Percentiles rank a stretch among this genome's conserved stretches.
phyloP scores from a whole-genome alignment of 1,139 yeast genomes.

The Williopsis jadinii region DNA sequence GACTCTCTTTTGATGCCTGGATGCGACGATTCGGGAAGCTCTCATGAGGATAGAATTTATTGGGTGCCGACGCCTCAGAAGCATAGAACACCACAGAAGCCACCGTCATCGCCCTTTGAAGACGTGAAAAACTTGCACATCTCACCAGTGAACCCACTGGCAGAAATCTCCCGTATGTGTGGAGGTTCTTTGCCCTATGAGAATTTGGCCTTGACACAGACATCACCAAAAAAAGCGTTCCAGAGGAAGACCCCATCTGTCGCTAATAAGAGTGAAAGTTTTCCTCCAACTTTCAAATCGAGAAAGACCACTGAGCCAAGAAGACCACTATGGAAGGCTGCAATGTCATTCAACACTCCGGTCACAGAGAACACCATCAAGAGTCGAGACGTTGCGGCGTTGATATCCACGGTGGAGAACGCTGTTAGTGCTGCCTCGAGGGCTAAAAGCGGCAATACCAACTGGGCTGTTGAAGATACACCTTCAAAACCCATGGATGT shows the following conservation, averaged over 20 bases:
- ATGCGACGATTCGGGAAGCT: too few relatives aligned
- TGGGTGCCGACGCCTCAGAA: conserved; percentile 22
- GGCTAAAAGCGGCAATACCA: background rate
- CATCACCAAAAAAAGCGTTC: conserved; percentile 13
- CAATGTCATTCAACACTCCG: conserved; percentile 5
- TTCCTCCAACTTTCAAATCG: conserved; percentile 5
- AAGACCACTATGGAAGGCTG: background rate
- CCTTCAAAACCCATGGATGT: conserved; percentile 6
- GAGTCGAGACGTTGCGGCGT: conserved; percentile 14
- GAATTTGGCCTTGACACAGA: conserved; percentile 13
- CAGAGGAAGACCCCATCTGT: background rate
- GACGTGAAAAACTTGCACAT: conserved; percentile 8
- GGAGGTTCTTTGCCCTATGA: conserved; percentile 15
- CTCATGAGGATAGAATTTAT: conserved; percentile 7
- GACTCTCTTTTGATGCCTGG: too few relatives aligned
- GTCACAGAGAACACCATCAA: conserved; percentile 2
- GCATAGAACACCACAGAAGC: background rate
- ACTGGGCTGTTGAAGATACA: conserved; percentile 2
- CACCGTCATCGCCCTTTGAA: conserved; percentile 16
- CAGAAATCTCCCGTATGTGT: conserved; percentile 11
- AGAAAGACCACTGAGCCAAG: too few relatives aligned
- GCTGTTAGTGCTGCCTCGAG: too few relatives aligned
- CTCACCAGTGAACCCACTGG: conserved; percentile 13
- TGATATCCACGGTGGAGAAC: conserved; percentile 9
- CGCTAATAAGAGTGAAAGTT: conserved; percentile 8